Conservation (phyloP, 2,329 filamentous ascomycete genomes). For the Plenodomus tracheiphilus region DNA sequence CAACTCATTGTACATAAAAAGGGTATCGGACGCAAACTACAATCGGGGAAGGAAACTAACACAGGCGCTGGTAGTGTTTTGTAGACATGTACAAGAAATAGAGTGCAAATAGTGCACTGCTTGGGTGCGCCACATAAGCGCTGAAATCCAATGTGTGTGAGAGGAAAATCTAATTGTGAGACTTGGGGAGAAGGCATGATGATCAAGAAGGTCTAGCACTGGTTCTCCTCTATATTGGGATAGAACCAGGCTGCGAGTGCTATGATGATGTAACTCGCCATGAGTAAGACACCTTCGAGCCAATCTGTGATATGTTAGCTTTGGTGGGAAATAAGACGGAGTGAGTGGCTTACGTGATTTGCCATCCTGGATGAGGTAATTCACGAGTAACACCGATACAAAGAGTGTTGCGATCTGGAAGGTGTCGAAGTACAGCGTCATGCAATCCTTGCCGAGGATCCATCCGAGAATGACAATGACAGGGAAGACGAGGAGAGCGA, state of each 20-base stretch:
- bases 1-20: not conserved
- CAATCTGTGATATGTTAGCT: constrained; percentile 47
- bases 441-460: constrained; percentile 61
- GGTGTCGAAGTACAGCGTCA: constrained; percentile 82
- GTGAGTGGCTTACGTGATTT: constrained; percentile 50
- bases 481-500: constrained; percentile 64
- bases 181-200: not conserved
- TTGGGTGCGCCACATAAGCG: no score
- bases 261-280: constrained; percentile 65
- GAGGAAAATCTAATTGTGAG: not conserved
- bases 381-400: constrained; percentile 59
- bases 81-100: not conserved
- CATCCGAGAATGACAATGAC: constrained; percentile 64
- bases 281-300: constrained; percentile 65
- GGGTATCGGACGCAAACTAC: not conserved
- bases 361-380: constrained; percentile 65
- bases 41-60: not conserved
- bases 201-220: constrained; percentile 12
- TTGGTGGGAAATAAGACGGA: not conserved
- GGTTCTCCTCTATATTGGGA: constrained; percentile 30
- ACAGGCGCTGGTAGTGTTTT: not conserved
- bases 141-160: not conserved
- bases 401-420: constrained; percentile 78
- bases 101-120: not conserved
- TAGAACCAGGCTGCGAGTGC: constrained; percentile 62